Evolutionary conservation across 2,329 filamentous ascomycete genomes (phyloP).

Genomic region (Botrytis pseudocinerea): DNA sequence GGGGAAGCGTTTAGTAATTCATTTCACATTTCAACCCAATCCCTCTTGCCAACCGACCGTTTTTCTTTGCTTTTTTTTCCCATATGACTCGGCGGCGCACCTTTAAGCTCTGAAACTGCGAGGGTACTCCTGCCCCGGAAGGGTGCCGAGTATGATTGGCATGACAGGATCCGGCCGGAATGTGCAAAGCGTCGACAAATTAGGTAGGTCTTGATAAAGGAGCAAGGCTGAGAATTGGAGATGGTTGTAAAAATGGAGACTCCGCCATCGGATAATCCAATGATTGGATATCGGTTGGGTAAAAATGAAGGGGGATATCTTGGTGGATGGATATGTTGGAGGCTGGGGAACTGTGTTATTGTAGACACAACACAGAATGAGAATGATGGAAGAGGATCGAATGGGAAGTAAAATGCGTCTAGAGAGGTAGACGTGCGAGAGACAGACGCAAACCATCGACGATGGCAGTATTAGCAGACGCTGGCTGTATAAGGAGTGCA

Average conservation of each 20-base stretch:
- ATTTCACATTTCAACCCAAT: background rate
- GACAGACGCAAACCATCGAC: background rate
- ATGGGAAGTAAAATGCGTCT: background rate
- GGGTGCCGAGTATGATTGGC: conserved; percentile 5
- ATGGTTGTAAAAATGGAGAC: conserved; percentile 2
- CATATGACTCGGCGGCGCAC: background rate
- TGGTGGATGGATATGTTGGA: conserved; percentile 8
- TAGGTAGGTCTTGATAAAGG: background rate
- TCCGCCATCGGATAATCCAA: conserved; percentile 17
- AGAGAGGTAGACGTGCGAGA: background rate
- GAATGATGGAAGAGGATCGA: background rate
- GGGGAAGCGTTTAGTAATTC: background rate
- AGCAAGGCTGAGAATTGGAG: conserved; percentile 14
- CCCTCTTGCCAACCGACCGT: conserved; percentile 8
- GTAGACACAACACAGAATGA: background rate
- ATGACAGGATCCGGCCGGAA: background rate
- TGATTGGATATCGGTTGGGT: conserved; percentile 16
- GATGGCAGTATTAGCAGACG: background rate
- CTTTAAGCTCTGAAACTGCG: background rate
- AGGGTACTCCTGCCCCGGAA: conserved; percentile 13
- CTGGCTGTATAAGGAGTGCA: background rate
- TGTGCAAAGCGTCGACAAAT: background rate
- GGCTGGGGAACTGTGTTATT: conserved; percentile 9
- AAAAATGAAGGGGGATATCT: background rate
- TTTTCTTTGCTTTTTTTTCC: background rate